phyloP scores from a whole-genome alignment of 164 flowering plant genomes.

The Aristolochia contorta region DNA sequence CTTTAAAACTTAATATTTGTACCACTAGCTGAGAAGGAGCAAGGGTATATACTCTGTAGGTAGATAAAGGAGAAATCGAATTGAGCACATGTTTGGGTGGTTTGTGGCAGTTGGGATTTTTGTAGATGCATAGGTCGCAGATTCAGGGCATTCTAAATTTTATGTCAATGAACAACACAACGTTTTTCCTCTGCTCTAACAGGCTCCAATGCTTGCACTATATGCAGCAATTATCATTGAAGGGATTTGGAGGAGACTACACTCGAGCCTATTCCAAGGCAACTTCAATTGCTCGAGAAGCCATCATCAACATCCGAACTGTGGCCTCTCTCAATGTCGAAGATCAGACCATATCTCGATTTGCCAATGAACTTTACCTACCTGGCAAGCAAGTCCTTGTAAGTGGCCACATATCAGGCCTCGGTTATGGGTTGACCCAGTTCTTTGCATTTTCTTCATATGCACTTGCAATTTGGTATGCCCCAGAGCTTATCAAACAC shows the following conservation, averaged over 20 bases:
- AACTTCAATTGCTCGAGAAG: constrained; percentile 63
- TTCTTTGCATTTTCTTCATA: constrained; percentile 53
- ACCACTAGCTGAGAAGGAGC: too few species aligned
- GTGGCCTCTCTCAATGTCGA: constrained; percentile 74
- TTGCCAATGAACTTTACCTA: constrained; percentile 29
- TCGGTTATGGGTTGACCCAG: constrained; percentile 57
- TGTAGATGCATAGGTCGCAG: too few species aligned
- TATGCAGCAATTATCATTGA: constrained; percentile 65
- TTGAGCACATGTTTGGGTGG: not conserved
- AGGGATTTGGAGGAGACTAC: constrained; percentile 71
- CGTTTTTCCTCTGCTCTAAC: constrained; percentile 1
- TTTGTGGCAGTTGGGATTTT: too few species aligned
- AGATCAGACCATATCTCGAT: constrained; percentile 34
- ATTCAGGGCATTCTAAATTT: too few species aligned
- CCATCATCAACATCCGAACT: constrained; percentile 58
- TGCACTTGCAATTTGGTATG: constrained; percentile 76
- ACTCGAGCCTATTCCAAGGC: constrained; percentile 41
- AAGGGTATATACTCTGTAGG: too few species aligned
- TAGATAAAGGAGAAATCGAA: not conserved
- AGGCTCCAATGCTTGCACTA: not conserved
- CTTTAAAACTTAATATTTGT: too few species aligned
- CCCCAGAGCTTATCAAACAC: constrained; percentile 40
- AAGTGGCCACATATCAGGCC: constrained; percentile 68
- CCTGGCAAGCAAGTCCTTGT: constrained; percentile 43
- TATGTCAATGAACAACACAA: too few species aligned